Evolutionary conservation across 2,329 filamentous ascomycete species (phyloP).

Genomic region (Pseudopyricularia cyperi): DNA sequence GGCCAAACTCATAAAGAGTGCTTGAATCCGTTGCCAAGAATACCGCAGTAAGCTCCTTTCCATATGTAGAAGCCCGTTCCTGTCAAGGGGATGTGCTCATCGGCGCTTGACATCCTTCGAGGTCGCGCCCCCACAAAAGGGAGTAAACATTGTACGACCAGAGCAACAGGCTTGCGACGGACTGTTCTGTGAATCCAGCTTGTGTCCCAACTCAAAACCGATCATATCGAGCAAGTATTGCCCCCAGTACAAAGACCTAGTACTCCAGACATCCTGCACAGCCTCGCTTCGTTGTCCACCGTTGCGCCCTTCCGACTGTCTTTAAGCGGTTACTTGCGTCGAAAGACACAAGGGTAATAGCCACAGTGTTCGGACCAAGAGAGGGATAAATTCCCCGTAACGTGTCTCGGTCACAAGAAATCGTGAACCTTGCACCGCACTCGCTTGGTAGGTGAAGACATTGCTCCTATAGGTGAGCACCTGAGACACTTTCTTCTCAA

Average conservation of each 20-base stretch:
- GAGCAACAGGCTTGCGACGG: background rate
- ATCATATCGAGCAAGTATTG: background rate
- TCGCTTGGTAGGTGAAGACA: constrained; percentile 2
- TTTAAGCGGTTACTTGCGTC: background rate
- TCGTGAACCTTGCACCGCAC: background rate
- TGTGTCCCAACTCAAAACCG: background rate
- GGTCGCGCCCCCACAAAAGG: background rate
- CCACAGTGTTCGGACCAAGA: background rate
- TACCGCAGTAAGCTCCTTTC: background rate
- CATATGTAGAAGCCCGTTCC: background rate
- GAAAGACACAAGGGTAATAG: background rate
- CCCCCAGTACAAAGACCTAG: background rate
- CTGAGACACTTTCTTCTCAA: constrained; percentile 1
- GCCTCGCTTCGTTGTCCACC: background rate
- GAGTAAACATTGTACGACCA: background rate
- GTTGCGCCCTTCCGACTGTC: background rate
- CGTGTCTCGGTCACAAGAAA: background rate
- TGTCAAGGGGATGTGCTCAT: background rate
- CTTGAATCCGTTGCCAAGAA: background rate
- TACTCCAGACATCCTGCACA: background rate
- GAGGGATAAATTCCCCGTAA: background rate
- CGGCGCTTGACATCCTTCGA: background rate
- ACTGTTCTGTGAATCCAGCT: background rate
- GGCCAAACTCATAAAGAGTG: background rate
- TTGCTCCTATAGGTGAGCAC: constrained; percentile 1